Conservation (phyloP, 495 filamentous ascomycete species). For the Tuber aestivum region DNA sequence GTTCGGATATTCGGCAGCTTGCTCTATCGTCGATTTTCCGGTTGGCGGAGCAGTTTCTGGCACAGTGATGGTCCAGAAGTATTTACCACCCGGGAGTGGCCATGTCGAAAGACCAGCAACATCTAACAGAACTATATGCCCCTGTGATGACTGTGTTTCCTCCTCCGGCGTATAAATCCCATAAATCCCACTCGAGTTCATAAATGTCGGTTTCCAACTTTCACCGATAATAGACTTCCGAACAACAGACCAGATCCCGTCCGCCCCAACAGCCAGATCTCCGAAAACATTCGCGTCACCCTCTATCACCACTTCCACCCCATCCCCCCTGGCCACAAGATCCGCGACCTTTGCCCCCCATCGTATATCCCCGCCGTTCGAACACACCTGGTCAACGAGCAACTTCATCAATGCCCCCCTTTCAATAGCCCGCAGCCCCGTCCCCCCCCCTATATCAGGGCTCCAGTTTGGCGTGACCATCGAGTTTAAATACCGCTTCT, state of each 20-base stretch:
- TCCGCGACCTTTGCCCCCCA: constrained; percentile 17
- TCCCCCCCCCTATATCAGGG: constrained; percentile 8
- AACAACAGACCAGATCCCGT: constrained; percentile 53
- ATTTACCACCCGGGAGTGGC: constrained; percentile 32
- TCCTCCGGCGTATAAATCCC: constrained; percentile 24
- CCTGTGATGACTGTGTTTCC: constrained; percentile 11
- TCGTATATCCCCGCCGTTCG: constrained; percentile 10
- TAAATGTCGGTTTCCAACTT: constrained; percentile 35
- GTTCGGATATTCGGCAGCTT: constrained; percentile 7
- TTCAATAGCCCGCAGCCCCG: constrained; percentile 17
- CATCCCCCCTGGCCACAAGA: constrained; percentile 8
- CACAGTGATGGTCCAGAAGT: constrained; percentile 31
- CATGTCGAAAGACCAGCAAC: constrained; percentile 31
- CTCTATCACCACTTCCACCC: constrained; percentile 40
- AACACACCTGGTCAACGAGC: constrained; percentile 16
- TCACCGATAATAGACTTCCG: constrained; percentile 48
- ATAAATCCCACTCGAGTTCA: constrained; percentile 23
- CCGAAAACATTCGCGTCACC: constrained; percentile 45
- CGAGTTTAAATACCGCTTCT: constrained; percentile 12
- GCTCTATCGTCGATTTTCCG: background rate
- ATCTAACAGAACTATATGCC: constrained; percentile 32
- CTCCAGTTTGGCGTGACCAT: constrained; percentile 17
- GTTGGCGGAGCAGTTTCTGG: constrained; percentile 11
- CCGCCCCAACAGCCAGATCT: constrained; percentile 57
- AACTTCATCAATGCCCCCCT: constrained; percentile 13